Base-by-base conservation (phyloP, 73 alveolate species). In the Paramecium pentaurelia region DNA sequence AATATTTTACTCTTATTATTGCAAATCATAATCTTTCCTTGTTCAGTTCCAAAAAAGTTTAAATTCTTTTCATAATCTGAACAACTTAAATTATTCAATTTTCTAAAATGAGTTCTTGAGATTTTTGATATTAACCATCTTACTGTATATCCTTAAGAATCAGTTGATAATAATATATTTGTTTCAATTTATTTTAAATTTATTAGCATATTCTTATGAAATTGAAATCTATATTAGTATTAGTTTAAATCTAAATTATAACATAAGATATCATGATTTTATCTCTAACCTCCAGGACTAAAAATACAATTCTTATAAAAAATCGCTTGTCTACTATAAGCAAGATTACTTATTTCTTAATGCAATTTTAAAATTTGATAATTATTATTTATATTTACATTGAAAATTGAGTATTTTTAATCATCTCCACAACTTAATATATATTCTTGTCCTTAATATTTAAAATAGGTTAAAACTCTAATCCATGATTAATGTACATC, bases 401-500 rank as follows among this genome's bases (percentile, higher is more conserved):
- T 64, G 12, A 64, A 64, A 25, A 64, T 64, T 12, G 25, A 4
- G 27, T 32, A 64, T 64, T 64, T 64, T 64, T 64, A 34, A 7
- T 64, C 84, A 64, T 64, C 84, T 64, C 51, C 84, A 32, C 51
- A 64, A 34, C 84, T 64, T 27, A 64, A 64, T 3, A 64, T 28
- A 64, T 64, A 64, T 64, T 64, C 42, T 32, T 64, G 9, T 0
- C 12, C 84, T 3, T 64, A 6, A 32, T 64, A 64, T 64, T 28
- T 34, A 28, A 28, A 64, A 12, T 32, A 14, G 0, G 84, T 64
- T 11, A 64, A 8, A 12, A 42, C 84, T 64, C 84, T 64, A 14
- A 64, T 64, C 84, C 84, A 64, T 32, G 84, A 64, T 64, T 64
- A n/a, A 27, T 64, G 84, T 11, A 64, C 84, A 32, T 64, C 84